Conservation (phyloP, 257 asterid species). For the Solanum virginianum region DNA sequence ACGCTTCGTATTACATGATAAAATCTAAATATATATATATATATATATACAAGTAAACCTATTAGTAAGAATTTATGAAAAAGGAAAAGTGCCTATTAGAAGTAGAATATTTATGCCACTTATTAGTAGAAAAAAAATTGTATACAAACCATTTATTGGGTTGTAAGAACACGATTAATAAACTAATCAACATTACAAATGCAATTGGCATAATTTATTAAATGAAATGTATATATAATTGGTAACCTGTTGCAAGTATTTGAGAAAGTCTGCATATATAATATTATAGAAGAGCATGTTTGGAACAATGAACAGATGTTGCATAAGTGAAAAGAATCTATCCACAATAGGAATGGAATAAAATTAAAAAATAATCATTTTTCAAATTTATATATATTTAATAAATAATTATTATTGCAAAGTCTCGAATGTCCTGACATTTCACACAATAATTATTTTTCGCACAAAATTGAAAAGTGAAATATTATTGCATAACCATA, state of each 20-base stretch:
- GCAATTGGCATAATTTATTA: not conserved
- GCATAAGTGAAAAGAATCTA: no score
- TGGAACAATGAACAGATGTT: no score
- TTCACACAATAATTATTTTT: no score
- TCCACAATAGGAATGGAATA: not conserved
- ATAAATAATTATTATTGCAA: no score
- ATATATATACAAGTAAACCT: not conserved
- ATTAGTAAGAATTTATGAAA: not conserved
- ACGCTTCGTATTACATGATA: not conserved
- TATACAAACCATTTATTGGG: not conserved
- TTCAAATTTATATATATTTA: no score
- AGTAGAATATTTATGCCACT: not conserved
- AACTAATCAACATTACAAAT: not conserved
- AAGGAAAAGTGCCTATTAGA: not conserved
- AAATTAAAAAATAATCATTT: not conserved
- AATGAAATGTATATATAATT: not conserved
- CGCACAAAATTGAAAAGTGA: no score
- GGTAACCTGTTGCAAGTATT: not conserved
- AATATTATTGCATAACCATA: no score
- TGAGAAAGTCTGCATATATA: not conserved
- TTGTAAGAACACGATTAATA: not conserved
- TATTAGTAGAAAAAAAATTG: not conserved
- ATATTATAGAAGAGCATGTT: no score
- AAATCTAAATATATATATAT: not conserved
- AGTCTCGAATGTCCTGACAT: no score